These are phyloP conservation scores for Diaporthe ilicicola DNA, from an alignment of 2,329 filamentous ascomycete species.

Conservation along the genomic window DNA sequence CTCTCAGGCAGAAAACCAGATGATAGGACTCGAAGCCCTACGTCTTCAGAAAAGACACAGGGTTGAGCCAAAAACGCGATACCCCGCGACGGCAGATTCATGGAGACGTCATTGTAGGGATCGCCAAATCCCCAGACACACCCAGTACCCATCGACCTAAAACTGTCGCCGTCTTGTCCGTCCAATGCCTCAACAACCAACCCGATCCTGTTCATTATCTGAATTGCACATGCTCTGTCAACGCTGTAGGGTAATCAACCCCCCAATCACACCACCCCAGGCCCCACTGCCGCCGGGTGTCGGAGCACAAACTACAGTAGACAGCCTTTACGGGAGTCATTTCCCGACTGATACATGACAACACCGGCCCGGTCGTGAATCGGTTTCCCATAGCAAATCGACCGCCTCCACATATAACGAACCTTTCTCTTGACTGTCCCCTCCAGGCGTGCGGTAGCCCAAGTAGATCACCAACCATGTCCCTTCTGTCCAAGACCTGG, in stretches of 20 bases:
- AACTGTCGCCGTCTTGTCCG: not conserved
- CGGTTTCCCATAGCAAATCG: slow-evolving; percentile 25
- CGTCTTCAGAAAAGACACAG: not conserved
- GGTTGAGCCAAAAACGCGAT: not conserved
- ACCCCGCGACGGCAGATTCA: slow-evolving; percentile 12
- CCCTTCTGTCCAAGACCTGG: slow-evolving; percentile 36
- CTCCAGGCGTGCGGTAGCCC: not conserved
- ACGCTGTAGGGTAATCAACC: not conserved
- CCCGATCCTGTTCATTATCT: not conserved
- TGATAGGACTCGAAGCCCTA: not conserved
- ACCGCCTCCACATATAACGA: not conserved
- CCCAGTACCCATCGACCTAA: not conserved
- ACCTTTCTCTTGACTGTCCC: not conserved
- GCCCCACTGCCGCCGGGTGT: slow-evolving; percentile 18
- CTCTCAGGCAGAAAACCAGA: not conserved
- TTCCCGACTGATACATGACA: slow-evolving; percentile 29
- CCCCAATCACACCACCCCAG: slow-evolving; percentile 1
- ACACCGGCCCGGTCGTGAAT: slow-evolving; percentile 30
- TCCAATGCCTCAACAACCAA: not conserved
- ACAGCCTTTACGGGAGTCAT: not conserved
- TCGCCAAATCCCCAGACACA: not conserved
- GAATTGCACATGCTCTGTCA: not conserved
- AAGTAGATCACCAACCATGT: slow-evolving; percentile 10
- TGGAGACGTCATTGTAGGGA: slow-evolving; percentile 21
- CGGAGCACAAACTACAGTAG: not conserved